These are phyloP conservation scores for Lagerstroemia speciosa DNA, from an alignment of 345 rosid species.

Conservation along the genomic window DNA sequence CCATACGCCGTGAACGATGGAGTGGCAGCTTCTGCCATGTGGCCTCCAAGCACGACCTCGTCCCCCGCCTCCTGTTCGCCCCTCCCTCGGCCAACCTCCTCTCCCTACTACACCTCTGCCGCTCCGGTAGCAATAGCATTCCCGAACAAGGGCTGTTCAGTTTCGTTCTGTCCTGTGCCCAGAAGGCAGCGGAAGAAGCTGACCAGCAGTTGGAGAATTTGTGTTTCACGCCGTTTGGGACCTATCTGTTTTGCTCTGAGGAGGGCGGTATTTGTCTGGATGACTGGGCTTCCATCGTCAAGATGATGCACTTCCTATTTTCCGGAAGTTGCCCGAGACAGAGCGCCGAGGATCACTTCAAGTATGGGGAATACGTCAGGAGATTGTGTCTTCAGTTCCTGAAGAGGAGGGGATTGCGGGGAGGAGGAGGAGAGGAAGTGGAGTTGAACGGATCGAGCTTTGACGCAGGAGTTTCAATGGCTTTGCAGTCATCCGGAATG, in stretches of 20 bases:
- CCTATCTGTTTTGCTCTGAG: constrained; percentile 64
- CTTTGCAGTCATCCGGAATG: constrained; percentile 57
- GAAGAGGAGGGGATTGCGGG: too few species aligned
- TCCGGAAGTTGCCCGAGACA: constrained; percentile 18
- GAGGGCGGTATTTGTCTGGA: too few species aligned
- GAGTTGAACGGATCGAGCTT: constrained; percentile 44
- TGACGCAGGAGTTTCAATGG: constrained; percentile 50
- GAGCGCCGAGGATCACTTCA: too few species aligned
- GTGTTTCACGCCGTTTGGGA: constrained; percentile 65
- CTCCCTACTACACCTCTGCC: constrained; percentile 23
- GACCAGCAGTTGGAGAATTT: constrained; percentile 7
- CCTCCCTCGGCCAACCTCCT: constrained; percentile 23
- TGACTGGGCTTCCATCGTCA: constrained; percentile 35
- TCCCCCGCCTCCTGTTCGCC: constrained; percentile 46
- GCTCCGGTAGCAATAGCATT: neutral
- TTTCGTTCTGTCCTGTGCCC: constrained; percentile 12
- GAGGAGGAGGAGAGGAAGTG: neutral
- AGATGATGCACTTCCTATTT: constrained; percentile 46
- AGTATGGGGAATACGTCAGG: too few species aligned
- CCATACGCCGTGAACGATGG: constrained; percentile 48
- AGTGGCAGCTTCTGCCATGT: constrained; percentile 64
- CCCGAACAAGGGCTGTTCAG: constrained; percentile 14
- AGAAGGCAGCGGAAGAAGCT: too few species aligned
- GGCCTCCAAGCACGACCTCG: constrained; percentile 41
- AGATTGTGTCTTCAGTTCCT: too few species aligned